A percentile compares a stretch with the other conserved stretches of the same genome.
Conservation (phyloP, 306 rosid species). For the Prunus fruticosa region DNA sequence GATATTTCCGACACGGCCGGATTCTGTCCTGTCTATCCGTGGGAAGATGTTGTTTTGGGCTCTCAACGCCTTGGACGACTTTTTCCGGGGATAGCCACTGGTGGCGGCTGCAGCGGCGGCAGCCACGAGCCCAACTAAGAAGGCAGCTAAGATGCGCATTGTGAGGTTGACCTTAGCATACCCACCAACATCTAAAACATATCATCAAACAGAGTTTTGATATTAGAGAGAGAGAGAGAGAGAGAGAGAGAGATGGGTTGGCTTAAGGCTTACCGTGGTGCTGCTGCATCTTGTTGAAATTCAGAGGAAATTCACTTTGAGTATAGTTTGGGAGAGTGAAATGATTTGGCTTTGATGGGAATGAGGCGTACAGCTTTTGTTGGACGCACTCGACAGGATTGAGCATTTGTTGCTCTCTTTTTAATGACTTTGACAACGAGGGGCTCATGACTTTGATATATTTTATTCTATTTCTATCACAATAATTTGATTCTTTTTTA, state of each 20-base stretch:
- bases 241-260: neutral
- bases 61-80: slow-evolving; percentile 2
- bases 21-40: slow-evolving; percentile 32
- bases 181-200: slow-evolving; percentile 36
- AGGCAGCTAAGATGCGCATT: slow-evolving; percentile 38
- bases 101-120: slow-evolving; percentile 36
- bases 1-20: slow-evolving; percentile 54
- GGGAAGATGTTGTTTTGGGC: slow-evolving; percentile 37
- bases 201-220: neutral
- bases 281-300: slow-evolving; percentile 27
- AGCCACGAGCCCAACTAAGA: slow-evolving; percentile 39
- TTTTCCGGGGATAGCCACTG: slow-evolving; percentile 9
- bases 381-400: no score
- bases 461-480: no score
- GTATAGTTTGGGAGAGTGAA: neutral
- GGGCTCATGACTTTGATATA: neutral
- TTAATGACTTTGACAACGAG: neutral
- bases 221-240: no score
- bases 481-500: no score
- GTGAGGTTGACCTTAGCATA: slow-evolving; percentile 25
- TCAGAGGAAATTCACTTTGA: neutral
- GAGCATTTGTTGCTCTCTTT: neutral
- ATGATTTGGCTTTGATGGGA: neutral
- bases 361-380: neutral
- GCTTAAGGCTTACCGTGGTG: slow-evolving; percentile 21